A percentile compares a stretch with the other conserved stretches of the same genome.
Evolutionary conservation across 2,329 filamentous ascomycete genomes (phyloP).

Genomic region (Pseudocercospora crystallina): DNA sequence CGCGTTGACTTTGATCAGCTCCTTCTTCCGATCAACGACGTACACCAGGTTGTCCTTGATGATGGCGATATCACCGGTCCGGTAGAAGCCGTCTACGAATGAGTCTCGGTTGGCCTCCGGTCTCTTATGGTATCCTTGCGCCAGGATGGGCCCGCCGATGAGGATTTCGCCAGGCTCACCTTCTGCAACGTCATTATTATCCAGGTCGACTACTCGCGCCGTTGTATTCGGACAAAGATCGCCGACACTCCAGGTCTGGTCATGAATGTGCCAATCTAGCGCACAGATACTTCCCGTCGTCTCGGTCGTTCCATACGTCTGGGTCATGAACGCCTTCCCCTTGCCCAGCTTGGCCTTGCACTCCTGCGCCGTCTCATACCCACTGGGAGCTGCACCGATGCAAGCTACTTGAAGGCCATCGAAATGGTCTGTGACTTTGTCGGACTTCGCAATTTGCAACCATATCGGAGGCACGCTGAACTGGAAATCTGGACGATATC

Average conservation of each 20-base stretch:
- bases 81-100: slow-evolving; percentile 38
- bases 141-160: slow-evolving; percentile 5
- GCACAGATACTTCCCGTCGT: slow-evolving; percentile 51
- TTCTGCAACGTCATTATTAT: slow-evolving; percentile 5
- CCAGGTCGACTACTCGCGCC: slow-evolving; percentile 5
- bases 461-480: slow-evolving; percentile 63
- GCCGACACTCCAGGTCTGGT: slow-evolving; percentile 10
- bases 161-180: slow-evolving; percentile 9
- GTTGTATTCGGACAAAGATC: slow-evolving; percentile 12
- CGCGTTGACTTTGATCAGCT: slow-evolving; percentile 40
- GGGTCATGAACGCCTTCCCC: slow-evolving; percentile 28
- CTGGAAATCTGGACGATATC: slow-evolving; percentile 54
- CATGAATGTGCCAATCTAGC: slow-evolving; percentile 4
- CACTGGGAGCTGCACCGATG: slow-evolving; percentile 16
- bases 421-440: slow-evolving; percentile 58
- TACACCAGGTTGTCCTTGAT: slow-evolving; percentile 33
- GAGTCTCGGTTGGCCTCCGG: slow-evolving; percentile 1
- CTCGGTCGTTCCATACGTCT: slow-evolving; percentile 62
- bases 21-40: slow-evolving; percentile 39
- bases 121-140: slow-evolving; percentile 13
- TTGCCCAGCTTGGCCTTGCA: slow-evolving; percentile 12
- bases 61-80: slow-evolving; percentile 36
- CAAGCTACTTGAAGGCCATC: slow-evolving; percentile 47
- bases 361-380: slow-evolving; percentile 12
- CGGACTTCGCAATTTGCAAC: slow-evolving; percentile 58